Percentiles rank a stretch among this genome's conserved stretches.
phyloP scores from a whole-genome alignment of 2,329 filamentous ascomycete genomes.

The Diplocarpon rosae region DNA sequence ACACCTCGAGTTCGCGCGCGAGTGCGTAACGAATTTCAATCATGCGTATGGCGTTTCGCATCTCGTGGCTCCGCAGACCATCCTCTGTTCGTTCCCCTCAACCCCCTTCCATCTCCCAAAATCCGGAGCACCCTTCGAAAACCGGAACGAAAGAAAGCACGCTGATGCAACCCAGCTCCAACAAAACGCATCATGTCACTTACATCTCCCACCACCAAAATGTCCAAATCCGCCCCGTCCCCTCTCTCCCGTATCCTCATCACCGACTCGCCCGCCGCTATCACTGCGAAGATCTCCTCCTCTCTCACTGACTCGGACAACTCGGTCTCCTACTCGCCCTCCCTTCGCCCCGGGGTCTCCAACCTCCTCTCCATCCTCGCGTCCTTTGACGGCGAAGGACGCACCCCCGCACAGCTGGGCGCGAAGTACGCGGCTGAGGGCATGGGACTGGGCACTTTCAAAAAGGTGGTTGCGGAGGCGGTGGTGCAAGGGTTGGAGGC shows the following conservation, averaged over 20 bases:
- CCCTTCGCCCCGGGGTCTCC: slow-evolving; percentile 64
- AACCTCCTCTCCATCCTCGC: slow-evolving; percentile 78
- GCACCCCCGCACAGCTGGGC: slow-evolving; percentile 33
- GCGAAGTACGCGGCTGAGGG: slow-evolving; percentile 26
- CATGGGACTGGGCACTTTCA: slow-evolving; percentile 46
- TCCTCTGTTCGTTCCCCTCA: slow-evolving; percentile 48
- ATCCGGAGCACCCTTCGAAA: background rate
- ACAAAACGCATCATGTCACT: slow-evolving; percentile 86
- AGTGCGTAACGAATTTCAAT: slow-evolving; percentile 83
- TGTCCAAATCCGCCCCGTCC: slow-evolving; percentile 81
- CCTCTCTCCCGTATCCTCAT: slow-evolving; percentile 70
- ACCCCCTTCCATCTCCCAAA: too few species aligned
- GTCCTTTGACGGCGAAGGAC: slow-evolving; percentile 44
- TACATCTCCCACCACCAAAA: slow-evolving; percentile 65
- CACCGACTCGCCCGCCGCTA: slow-evolving; percentile 55
- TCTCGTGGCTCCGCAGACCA: slow-evolving; percentile 57
- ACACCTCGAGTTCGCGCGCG: slow-evolving; percentile 84
- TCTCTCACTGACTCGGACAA: slow-evolving; percentile 67
- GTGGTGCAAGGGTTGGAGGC: slow-evolving; percentile 42
- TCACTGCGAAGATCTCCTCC: slow-evolving; percentile 56
- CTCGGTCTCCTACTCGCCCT: slow-evolving; percentile 61
- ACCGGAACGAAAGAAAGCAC: background rate
- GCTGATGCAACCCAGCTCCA: slow-evolving; percentile 31
- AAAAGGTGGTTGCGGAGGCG: slow-evolving; percentile 49
- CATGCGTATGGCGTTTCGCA: slow-evolving; percentile 47